Evolutionary conservation across 2,329 filamentous ascomycete genomes (phyloP).

Genomic region (Cladosporium sp.): DNA sequence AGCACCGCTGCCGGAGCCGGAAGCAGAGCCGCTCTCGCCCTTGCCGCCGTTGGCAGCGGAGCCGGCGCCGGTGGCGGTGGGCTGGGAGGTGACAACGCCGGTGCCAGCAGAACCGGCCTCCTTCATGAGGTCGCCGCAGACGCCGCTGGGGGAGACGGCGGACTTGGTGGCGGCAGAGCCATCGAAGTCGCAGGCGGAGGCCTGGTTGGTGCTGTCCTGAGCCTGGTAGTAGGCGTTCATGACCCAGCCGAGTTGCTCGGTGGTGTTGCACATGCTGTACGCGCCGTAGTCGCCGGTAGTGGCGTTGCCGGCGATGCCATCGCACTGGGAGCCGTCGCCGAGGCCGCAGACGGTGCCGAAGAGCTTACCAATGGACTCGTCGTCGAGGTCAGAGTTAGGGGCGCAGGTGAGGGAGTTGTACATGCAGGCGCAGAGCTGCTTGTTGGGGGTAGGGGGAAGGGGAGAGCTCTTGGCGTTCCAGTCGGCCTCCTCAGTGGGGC

Average conservation of each 20-base stretch:
- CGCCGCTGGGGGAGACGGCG: conserved; percentile 41
- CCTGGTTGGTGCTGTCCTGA: conserved; percentile 40
- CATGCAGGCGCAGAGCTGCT: conserved; percentile 82
- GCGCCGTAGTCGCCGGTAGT: conserved; percentile 68
- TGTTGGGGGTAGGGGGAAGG: conserved; percentile 80
- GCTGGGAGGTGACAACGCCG: conserved; percentile 49
- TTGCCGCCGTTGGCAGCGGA: conserved; percentile 23
- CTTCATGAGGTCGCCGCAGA: conserved; percentile 57
- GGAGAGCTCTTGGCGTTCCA: conserved; percentile 66
- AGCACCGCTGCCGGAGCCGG: conserved; percentile 20
- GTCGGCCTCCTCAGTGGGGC: conserved; percentile 60
- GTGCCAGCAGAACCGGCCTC: conserved; percentile 61
- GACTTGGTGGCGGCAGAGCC: conserved; percentile 59
- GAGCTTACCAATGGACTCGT: conserved; percentile 51
- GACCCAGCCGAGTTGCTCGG: conserved; percentile 68
- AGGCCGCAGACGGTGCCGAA: conserved; percentile 71
- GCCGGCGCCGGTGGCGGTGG: conserved; percentile 38
- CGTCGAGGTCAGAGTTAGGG: conserved; percentile 48
- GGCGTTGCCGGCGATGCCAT: conserved; percentile 64
- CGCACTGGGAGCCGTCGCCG: conserved; percentile 52
- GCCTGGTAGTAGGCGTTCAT: conserved; percentile 68
- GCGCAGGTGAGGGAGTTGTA: conserved; percentile 67
- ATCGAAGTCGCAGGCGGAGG: conserved; percentile 65
- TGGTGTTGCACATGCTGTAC: conserved; percentile 70
- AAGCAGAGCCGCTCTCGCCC: conserved; percentile 19